Conservation (phyloP, 495 filamentous ascomycete genomes). For the Aspergillus baeticus region DNA sequence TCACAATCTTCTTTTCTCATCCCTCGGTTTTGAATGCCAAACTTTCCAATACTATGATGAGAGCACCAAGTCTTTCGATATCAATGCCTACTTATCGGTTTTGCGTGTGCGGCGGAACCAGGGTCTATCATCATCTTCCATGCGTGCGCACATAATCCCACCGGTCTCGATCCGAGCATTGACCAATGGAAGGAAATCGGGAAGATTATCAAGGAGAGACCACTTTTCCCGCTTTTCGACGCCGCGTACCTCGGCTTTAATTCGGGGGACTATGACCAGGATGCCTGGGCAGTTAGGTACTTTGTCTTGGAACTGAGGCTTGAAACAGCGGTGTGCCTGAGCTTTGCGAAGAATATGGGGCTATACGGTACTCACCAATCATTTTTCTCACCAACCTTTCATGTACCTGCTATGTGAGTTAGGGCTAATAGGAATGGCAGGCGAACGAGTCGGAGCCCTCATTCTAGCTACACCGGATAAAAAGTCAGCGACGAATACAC, state of each 20-base stretch:
- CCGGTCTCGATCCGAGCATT: conserved; percentile 38
- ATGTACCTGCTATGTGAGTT: too few species aligned
- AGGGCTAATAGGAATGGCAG: conserved; percentile 8
- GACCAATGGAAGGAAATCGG: conserved; percentile 45
- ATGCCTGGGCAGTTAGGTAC: conserved; percentile 42
- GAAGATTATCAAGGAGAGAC: conserved; percentile 24
- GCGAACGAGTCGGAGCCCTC: conserved; percentile 31
- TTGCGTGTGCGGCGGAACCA: conserved; percentile 20
- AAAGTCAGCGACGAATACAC: conserved; percentile 21
- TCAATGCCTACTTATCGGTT: conserved; percentile 20
- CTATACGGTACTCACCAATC: conserved; percentile 34
- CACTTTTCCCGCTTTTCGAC: conserved; percentile 44
- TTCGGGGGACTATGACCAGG: conserved; percentile 38
- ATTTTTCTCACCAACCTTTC: not conserved
- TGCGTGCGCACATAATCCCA: conserved; percentile 49
- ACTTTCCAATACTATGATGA: conserved; percentile 28
- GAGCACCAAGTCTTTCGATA: conserved; percentile 18
- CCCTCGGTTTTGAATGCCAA: conserved; percentile 29
- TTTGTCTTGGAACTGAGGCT: conserved; percentile 30
- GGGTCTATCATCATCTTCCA: conserved; percentile 41
- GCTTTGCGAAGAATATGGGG: conserved; percentile 50
- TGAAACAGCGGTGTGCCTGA: conserved; percentile 34
- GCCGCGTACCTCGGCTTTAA: conserved; percentile 46
- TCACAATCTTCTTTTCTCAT: conserved; percentile 36
- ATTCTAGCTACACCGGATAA: conserved; percentile 13